Percentiles rank a stretch among this genome's conserved stretches.
phyloP scores from a whole-genome alignment of 352 stramenopile genomes.

The Hyphochytrium catenoides region DNA sequence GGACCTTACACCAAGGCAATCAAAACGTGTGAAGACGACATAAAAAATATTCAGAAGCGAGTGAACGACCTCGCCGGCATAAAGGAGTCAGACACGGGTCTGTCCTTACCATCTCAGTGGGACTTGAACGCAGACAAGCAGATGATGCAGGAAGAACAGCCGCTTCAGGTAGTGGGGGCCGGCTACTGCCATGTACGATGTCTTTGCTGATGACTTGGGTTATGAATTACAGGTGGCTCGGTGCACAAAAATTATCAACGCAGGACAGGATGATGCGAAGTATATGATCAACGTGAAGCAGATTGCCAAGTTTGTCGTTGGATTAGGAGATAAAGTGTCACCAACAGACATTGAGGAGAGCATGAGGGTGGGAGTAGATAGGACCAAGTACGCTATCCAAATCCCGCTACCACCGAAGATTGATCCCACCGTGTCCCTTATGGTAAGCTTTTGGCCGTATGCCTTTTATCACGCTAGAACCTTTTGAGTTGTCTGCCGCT shows the following conservation, averaged over 20 bases:
- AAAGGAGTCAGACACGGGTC: conserved; percentile 97
- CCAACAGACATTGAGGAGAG: conserved; percentile 98
- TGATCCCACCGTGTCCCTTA: conserved; percentile 75
- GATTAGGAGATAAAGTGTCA: conserved; percentile 90
- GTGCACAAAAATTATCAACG: conserved; percentile 87
- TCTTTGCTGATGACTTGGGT: background rate
- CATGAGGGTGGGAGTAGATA: conserved; percentile 96
- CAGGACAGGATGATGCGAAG: conserved; percentile 81
- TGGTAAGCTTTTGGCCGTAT: background rate
- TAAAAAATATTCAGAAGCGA: conserved; percentile 85
- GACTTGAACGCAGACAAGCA: conserved; percentile 98
- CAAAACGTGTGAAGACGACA: conserved; percentile 94
- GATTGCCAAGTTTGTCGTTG: conserved; percentile 99
- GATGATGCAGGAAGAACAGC: conserved; percentile 98
- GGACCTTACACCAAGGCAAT: conserved; percentile 90
- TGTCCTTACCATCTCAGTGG: conserved; percentile 92
- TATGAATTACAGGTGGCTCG: conserved; percentile 61
- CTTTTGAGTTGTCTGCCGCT: no score
- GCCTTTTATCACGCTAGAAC: no score
- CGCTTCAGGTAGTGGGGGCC: conserved; percentile 28
- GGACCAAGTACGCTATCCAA: conserved; percentile 90
- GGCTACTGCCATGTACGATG: background rate
- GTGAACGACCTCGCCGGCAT: conserved; percentile 82
- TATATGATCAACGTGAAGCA: conserved; percentile 99
- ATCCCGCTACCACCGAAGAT: conserved; percentile 96